Evolutionary conservation across 192 early-diverging fungal species (phyloP).

Genomic region (Borealophlyctis nickersoniae): DNA sequence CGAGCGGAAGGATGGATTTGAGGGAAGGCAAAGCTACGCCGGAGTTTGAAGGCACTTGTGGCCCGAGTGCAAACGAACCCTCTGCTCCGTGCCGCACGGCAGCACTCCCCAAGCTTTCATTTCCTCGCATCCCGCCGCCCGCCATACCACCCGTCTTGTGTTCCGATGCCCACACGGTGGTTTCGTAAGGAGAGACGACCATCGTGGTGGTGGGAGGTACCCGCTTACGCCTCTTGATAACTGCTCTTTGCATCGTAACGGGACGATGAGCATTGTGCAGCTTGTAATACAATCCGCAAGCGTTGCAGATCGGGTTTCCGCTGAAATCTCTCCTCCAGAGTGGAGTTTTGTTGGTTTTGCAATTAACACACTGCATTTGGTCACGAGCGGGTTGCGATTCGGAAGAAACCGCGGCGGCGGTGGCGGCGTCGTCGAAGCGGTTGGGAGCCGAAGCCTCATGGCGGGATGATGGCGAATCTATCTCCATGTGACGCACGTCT

Average conservation of each 20-base stretch:
- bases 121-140: too few relatives aligned
- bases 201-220: too few relatives aligned
- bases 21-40: too few relatives aligned
- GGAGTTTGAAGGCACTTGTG: too few relatives aligned
- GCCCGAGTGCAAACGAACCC: too few relatives aligned
- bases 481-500: neutral
- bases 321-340: constrained; percentile 47
- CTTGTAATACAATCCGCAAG: constrained; percentile 87
- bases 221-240: constrained; percentile 58
- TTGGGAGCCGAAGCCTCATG: neutral
- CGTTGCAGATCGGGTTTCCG: constrained; percentile 80
- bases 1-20: too few relatives aligned
- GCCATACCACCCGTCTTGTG: too few relatives aligned
- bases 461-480: neutral
- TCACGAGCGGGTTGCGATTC: constrained; percentile 17
- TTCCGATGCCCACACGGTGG: too few relatives aligned
- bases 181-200: too few relatives aligned
- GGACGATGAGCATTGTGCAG: constrained; percentile 75
- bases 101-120: too few relatives aligned
- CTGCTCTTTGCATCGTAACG: constrained; percentile 63
- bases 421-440: constrained; percentile 4
- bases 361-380: constrained; percentile 45
- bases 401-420: too few relatives aligned
- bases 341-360: constrained; percentile 42
- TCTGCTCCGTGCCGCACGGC: too few relatives aligned